Percentiles rank a stretch among this genome's conserved stretches.
These are phyloP conservation scores for Coniosporium apollinis DNA, from an alignment of 495 filamentous ascomycete species.

Conservation along the genomic window DNA sequence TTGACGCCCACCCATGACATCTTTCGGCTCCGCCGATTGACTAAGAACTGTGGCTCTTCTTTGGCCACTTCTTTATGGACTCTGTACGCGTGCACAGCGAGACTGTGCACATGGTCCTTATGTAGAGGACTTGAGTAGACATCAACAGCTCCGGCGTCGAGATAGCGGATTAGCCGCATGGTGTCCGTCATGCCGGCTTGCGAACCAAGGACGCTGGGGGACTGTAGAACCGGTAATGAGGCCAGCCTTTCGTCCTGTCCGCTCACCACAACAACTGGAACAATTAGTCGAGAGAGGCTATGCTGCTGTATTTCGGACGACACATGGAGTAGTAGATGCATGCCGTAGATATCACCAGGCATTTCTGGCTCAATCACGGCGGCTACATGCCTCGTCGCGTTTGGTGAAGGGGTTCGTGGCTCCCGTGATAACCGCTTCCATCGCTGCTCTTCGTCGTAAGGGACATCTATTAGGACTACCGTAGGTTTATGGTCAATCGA, in stretches of 20 bases:
- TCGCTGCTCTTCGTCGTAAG: constrained; percentile 21
- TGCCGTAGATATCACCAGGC: constrained; percentile 17
- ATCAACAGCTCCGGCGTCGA: constrained; percentile 76
- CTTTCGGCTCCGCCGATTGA: constrained; percentile 53
- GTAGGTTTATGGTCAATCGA: constrained; percentile 8
- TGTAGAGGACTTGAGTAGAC: constrained; percentile 65
- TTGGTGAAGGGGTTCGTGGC: constrained; percentile 16
- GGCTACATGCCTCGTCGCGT: constrained; percentile 1
- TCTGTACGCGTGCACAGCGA: constrained; percentile 71
- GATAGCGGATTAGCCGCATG: constrained; percentile 41
- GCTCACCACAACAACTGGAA: constrained; percentile 18
- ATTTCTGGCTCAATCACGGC: constrained; percentile 4
- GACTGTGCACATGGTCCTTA: constrained; percentile 46
- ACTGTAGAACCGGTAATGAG: constrained; percentile 10
- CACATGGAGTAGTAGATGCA: constrained; percentile 16
- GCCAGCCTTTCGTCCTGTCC: constrained; percentile 11
- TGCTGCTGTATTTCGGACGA: constrained; percentile 17
- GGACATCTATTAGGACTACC: constrained; percentile 19
- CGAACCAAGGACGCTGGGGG: constrained; percentile 13
- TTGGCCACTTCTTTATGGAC: constrained; percentile 51
- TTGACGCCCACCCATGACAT: constrained; percentile 86
- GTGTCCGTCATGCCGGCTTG: constrained; percentile 26
- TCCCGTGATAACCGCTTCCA: constrained; percentile 15
- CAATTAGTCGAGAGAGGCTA: constrained; percentile 15
- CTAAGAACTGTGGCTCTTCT: constrained; percentile 49